Percentiles rank a stretch among this genome's conserved stretches.
These are phyloP conservation scores for Pinguiococcus pyrenoidosus DNA, from an alignment of 108 stramenopile genomes.

Conservation along the genomic window DNA sequence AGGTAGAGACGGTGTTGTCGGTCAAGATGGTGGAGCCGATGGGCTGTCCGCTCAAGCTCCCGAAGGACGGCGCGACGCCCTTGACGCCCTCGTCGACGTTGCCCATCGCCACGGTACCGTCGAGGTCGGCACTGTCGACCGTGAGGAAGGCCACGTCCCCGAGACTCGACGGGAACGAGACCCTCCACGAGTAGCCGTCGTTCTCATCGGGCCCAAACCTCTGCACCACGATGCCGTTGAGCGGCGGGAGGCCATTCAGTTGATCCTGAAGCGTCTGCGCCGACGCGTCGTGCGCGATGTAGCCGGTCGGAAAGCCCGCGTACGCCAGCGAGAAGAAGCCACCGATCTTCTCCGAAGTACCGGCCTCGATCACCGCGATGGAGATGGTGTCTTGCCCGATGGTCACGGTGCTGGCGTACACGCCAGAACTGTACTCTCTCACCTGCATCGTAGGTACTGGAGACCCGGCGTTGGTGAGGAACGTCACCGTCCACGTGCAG, in stretches of 20 bases:
- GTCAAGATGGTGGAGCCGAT: constrained; percentile 45
- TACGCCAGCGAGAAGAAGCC: constrained; percentile 56
- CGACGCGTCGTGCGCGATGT: constrained; percentile 47
- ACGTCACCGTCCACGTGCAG: constrained; percentile 54
- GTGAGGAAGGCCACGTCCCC: constrained; percentile 40
- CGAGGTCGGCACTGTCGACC: constrained; percentile 48
- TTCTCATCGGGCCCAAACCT: constrained; percentile 50
- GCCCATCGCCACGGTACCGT: constrained; percentile 44
- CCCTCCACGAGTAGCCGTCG: constrained; percentile 53
- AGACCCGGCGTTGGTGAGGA: constrained; percentile 64
- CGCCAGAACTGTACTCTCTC: constrained; percentile 2
- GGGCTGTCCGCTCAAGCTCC: constrained; percentile 22
- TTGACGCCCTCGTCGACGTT: constrained; percentile 22
- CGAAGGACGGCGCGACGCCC: constrained; percentile 35
- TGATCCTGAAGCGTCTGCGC: constrained; percentile 42
- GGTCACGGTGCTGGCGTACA: background rate
- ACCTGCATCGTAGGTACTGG: constrained; percentile 10
- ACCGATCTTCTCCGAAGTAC: constrained; percentile 25
- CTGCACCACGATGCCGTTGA: constrained; percentile 49
- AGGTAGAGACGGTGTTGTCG: constrained; percentile 24
- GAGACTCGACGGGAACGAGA: constrained; percentile 56
- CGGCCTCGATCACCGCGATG: background rate
- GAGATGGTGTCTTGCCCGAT: background rate
- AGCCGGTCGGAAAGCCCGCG: constrained; percentile 49
- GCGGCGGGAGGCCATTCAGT: constrained; percentile 44